Evolutionary conservation across 306 rosid genomes (phyloP).

Genomic region (Glycine latifolia): DNA sequence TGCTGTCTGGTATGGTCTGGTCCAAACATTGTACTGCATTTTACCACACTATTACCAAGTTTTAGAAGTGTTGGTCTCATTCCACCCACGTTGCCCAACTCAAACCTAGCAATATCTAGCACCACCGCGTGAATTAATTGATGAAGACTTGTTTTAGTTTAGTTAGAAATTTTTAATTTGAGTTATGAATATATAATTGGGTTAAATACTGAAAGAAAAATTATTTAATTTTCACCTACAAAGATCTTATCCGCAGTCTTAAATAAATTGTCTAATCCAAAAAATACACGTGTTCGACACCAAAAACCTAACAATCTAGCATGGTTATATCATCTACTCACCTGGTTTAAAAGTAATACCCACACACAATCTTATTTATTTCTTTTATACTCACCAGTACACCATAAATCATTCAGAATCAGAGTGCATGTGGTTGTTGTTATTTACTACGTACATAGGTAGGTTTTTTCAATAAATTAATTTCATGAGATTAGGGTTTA

Average conservation of each 20-base stretch:
- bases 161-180: no score
- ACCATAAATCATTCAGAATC: not conserved
- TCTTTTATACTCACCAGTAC: not conserved
- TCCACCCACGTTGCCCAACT: not conserved
- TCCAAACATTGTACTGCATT: slow-evolving; percentile 47
- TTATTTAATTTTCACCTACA: no score
- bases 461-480: not conserved
- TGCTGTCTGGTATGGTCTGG: slow-evolving; percentile 38
- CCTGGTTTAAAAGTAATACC: not conserved
- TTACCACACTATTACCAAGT: slow-evolving; percentile 13
- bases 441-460: not conserved
- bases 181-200: no score
- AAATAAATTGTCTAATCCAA: no score
- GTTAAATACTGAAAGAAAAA: no score
- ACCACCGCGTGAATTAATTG: no score
- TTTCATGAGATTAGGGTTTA: slow-evolving; percentile 4
- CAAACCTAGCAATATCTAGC: not conserved
- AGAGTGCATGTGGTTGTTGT: slow-evolving; percentile 20
- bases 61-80: slow-evolving; percentile 40
- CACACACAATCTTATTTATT: not conserved
- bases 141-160: no score
- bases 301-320: no score
- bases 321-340: slow-evolving; percentile 33
- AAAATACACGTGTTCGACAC: no score
- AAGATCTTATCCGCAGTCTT: no score